Evolutionary conservation across 768 basidiomycete genomes (phyloP), one percentile per base, ranked within the genome.

Genomic region (Steccherinum ochraceum): DNA sequence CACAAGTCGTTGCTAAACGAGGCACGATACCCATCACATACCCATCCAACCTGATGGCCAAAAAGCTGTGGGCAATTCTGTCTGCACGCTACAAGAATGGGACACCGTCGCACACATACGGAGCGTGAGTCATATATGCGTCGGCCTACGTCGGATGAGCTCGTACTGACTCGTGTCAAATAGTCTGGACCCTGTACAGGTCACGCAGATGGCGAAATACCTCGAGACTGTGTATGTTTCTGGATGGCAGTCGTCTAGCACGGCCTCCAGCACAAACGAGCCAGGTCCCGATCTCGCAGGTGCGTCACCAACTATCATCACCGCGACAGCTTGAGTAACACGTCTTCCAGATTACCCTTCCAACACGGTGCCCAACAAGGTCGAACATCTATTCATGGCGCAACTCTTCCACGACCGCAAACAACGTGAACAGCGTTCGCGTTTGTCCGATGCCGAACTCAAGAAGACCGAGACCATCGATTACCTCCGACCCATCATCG

Each of bases 331-430:
- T 48, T 5, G 10, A 7, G 1, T 27, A 46, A 49, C 11, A 50
- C 26, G 16, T 5, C n/a, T 27, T 40, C n/a, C 52, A 92, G 94
- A 97, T 68, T 97, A 98, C 71, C 96, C 96, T 1, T 95, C 89
- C 46, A 97, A 98, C 75, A 98, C 96, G 19, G 95, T 98, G 1
- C 96, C 96, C 2, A 92, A 91, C 78, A 97, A 97, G 76, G 96
- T 98, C 56, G 92, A 97, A 67, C 96, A 98, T 56, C 78, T 98
- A 48, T 98, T 98, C 81, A 81, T 87, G 77, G 95, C 96, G 0
- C 96, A 98, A 66, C 83, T 98, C 40, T 98, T 98, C 84, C 96
- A 99, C 67, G 96, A 99, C 72, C 86, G 95, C 57, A 98, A 96
- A 69, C 95, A 98, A 67, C 84, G 82, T 49, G 89, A 93, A 64